Conservation (phyloP, 352 stramenopile species). For the Globisporangium spinosum region DNA sequence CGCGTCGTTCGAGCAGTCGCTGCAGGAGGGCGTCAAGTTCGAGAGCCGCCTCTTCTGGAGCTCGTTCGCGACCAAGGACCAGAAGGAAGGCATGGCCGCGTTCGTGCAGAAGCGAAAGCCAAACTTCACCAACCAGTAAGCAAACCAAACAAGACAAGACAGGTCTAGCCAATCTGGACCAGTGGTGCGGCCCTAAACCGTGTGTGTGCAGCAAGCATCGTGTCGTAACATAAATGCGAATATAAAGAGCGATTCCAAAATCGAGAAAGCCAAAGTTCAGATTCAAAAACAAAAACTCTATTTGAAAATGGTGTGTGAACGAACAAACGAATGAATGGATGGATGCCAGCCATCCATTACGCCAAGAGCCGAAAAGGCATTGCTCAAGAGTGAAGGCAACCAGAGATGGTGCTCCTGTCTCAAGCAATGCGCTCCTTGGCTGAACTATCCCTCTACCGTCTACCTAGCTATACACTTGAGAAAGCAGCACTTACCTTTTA, state of each 20-base stretch:
- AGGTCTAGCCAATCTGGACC: not conserved
- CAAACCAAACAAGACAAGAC: not conserved
- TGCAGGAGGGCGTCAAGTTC: slow-evolving; percentile 94
- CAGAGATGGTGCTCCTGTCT: not conserved
- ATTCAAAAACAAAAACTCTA: slow-evolving; percentile 3
- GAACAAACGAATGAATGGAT: not conserved
- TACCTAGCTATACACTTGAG: slow-evolving; percentile 3
- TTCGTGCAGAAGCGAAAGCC: slow-evolving; percentile 97
- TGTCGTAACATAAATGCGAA: not conserved
- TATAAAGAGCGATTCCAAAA: not conserved
- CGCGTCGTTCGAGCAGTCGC: slow-evolving; percentile 89
- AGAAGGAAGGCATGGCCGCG: slow-evolving; percentile 95
- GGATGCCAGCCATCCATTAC: not conserved
- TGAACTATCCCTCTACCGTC: not conserved
- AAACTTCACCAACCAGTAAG: slow-evolving; percentile 93
- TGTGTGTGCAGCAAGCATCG: slow-evolving; percentile 5
- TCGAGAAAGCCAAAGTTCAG: not conserved
- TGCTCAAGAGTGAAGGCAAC: not conserved
- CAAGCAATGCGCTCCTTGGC: not conserved
- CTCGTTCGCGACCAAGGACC: slow-evolving; percentile 94
- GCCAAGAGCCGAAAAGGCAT: not conserved
- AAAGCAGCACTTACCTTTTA: slow-evolving; percentile 3
- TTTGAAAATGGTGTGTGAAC: not conserved
- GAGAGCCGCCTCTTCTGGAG: slow-evolving; percentile 98
- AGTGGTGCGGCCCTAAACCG: not conserved